Base-by-base conservation (phyloP, 441 rosid genomes). In the Cnidoscolus chayamansa region DNA sequence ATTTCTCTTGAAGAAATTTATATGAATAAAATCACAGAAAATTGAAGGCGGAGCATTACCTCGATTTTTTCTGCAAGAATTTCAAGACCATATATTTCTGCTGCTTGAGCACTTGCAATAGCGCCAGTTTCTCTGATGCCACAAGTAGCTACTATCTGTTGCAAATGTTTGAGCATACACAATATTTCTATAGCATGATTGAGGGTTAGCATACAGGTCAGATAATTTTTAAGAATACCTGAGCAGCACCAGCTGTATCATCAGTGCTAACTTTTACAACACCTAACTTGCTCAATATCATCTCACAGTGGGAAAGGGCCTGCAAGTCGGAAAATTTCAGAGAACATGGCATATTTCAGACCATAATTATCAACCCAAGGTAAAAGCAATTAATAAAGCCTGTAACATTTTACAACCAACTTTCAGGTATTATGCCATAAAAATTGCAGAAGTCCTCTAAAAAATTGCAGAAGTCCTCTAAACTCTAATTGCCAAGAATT, bases 191-290 rank as follows among this genome's bases (percentile, higher is more conserved):
- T 32, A n/a, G 19, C 10, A 45, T 63, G 51, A 73, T 58, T 31
- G 40, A 59, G 4, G 9, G 58, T 56, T 57, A 45, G 30, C 7
- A 56, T 3, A 67, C 50, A 71, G 76, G 40, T 71, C 19, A n/a
- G 35, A 70, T 40, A 49, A 58, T 67, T 62, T 9, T 30, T 60
- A 49, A 59, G 12, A 31, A 50, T 75, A 95, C 99, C 95, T 80
- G 89, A 78, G 99, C 99, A 68, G 97, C 97, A 77, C 85, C 87
- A 0, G 99, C 99, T 61, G 94, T 86, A 70, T 93, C 99, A 76
- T 90, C 87, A 43, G 88, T 78, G 73, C 78, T 84, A 63, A 87
- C 80, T 84, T 90, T 84, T 30, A 77, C 63, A 35, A 95, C 68
- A 63, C 90, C 96, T 75, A 95, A 79, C 54, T 80, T 77, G 80